These are phyloP conservation scores for Taphrina populina DNA, from an alignment of 1,139 yeast species.

Conservation along the genomic window DNA sequence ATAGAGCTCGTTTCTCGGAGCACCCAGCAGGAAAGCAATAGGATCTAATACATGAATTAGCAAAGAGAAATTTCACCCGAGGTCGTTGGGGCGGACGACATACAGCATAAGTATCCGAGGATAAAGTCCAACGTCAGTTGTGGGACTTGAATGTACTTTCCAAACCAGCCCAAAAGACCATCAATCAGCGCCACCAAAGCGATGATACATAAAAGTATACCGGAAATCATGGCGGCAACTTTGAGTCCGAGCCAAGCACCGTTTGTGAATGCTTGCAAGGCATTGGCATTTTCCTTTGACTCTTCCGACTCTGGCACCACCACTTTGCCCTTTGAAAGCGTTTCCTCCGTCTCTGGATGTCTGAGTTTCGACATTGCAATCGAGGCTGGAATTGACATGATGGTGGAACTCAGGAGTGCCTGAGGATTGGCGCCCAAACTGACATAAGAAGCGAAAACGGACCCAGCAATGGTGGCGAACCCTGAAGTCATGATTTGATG, in stretches of 20 bases:
- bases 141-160: slow-evolving; percentile 61
- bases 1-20: slow-evolving; percentile 59
- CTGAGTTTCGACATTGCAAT: slow-evolving; percentile 63
- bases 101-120: slow-evolving; percentile 53
- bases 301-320: slow-evolving; percentile 53
- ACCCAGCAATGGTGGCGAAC: slow-evolving; percentile 66
- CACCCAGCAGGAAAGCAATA: slow-evolving; percentile 60
- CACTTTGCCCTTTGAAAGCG: slow-evolving; percentile 55
- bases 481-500: slow-evolving; percentile 69
- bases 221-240: slow-evolving; percentile 61
- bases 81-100: not conserved
- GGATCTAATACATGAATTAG: slow-evolving; percentile 44
- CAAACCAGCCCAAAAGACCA: slow-evolving; percentile 63
- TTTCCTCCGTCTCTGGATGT: slow-evolving; percentile 60
- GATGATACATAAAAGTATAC: slow-evolving; percentile 64
- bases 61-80: not conserved
- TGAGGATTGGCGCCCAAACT: slow-evolving; percentile 65
- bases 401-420: slow-evolving; percentile 65
- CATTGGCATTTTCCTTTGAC: slow-evolving; percentile 53
- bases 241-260: slow-evolving; percentile 64
- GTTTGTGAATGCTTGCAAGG: slow-evolving; percentile 62
- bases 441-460: slow-evolving; percentile 64
- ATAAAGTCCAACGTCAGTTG: slow-evolving; percentile 58
- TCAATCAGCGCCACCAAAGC: slow-evolving; percentile 60
- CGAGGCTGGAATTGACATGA: slow-evolving; percentile 70